phyloP scores from a whole-genome alignment of 345 rosid genomes.

The Kandelia obovata region DNA sequence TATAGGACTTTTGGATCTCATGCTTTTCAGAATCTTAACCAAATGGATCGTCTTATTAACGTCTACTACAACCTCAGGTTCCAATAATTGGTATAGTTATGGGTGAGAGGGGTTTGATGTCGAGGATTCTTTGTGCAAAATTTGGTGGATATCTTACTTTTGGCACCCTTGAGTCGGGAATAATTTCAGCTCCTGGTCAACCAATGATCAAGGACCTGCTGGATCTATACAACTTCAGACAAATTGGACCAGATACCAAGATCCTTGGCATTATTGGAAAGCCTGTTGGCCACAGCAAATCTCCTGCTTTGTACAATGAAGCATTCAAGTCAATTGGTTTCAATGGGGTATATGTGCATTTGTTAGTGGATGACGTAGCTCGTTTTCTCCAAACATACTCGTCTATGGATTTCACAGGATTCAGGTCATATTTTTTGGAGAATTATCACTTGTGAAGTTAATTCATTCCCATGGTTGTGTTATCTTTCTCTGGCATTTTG shows the following conservation, averaged over 20 bases:
- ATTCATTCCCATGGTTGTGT: no score
- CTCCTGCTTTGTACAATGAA: constrained; percentile 78
- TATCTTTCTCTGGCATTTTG: no score
- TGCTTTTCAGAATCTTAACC: constrained; percentile 4
- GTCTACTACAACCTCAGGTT: constrained; percentile 44
- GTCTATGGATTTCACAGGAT: constrained; percentile 82
- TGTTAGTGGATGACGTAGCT: constrained; percentile 74
- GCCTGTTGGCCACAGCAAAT: constrained; percentile 94
- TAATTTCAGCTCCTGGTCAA: constrained; percentile 91
- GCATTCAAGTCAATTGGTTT: constrained; percentile 79
- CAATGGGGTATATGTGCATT: constrained; percentile 72
- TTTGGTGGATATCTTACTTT: constrained; percentile 90
- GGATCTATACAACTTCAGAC: constrained; percentile 77
- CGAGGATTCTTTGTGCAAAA: constrained; percentile 84
- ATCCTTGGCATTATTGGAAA: constrained; percentile 87
- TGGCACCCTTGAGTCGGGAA: constrained; percentile 75
- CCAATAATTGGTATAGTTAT: constrained; percentile 84
- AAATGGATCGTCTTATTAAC: neutral
- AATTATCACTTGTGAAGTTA: neutral
- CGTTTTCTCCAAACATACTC: constrained; percentile 73
- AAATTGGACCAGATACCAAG: constrained; percentile 78
- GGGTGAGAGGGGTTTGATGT: constrained; percentile 91
- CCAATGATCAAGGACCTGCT: constrained; percentile 73
- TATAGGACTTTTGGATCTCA: neutral
- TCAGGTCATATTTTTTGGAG: constrained; percentile 50